Percentiles rank a stretch among this genome's conserved stretches.
Conservation (phyloP, 768 basidiomycete species). For the Pisolithus marmoratus region DNA sequence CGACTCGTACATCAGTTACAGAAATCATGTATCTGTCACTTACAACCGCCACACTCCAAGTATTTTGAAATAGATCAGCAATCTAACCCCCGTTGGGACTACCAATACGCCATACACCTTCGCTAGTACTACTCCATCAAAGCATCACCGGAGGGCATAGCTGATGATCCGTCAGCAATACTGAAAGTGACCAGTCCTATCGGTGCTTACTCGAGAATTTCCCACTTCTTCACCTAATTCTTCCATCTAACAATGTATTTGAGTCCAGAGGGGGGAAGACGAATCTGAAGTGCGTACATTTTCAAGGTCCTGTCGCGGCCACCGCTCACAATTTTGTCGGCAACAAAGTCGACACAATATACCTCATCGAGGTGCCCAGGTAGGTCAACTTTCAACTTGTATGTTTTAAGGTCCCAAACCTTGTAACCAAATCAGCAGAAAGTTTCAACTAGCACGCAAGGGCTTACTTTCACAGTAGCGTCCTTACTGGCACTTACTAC, state of each 20-base stretch:
- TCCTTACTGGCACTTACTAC: constrained; percentile 95
- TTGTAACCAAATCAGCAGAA: constrained; percentile 23
- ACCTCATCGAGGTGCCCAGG: constrained; percentile 98
- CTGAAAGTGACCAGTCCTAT: neutral
- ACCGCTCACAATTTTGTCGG: constrained; percentile 98
- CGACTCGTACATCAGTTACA: no score
- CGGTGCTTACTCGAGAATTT: neutral
- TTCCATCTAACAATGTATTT: constrained; percentile 19
- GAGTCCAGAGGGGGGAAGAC: neutral
- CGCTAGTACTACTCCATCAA: neutral
- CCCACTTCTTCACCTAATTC: constrained; percentile 13
- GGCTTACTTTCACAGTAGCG: constrained; percentile 82
- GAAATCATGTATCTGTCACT: no score
- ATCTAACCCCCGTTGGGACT: no score
- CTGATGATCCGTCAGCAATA: neutral
- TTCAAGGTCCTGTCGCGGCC: constrained; percentile 88
- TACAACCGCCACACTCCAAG: no score
- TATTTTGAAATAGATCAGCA: no score
- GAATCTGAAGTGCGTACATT: constrained; percentile 55
- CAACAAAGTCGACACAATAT: constrained; percentile 98
- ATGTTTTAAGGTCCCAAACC: constrained; percentile 97
- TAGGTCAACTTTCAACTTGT: constrained; percentile 90
- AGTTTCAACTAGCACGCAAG: neutral
- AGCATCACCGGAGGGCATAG: neutral
- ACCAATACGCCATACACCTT: neutral